These are phyloP conservation scores for Volvox africanus DNA, from an alignment of 139 green algal genomes.

Conservation along the genomic window DNA sequence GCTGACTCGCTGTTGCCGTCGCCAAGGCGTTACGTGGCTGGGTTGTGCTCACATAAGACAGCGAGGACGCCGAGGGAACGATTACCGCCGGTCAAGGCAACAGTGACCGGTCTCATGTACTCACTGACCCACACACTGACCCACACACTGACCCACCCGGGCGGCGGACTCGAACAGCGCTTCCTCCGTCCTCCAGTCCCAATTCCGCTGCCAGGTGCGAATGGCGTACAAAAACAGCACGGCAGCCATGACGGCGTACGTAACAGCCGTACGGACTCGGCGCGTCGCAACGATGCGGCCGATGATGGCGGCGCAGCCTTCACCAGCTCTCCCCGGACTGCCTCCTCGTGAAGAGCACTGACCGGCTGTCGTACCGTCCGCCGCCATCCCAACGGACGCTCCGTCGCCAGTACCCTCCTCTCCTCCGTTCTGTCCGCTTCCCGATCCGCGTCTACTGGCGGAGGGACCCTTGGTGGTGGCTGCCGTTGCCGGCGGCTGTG, in stretches of 20 bases:
- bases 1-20: too few relatives aligned
- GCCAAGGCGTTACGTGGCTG: too few relatives aligned
- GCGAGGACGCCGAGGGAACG: neutral
- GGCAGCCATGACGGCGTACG: constrained; percentile 61
- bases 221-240: constrained; percentile 53
- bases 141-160: constrained; percentile 45
- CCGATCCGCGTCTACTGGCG: too few relatives aligned
- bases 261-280: neutral
- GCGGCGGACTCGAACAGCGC: constrained; percentile 76
- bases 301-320: neutral
- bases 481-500: neutral
- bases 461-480: too few relatives aligned
- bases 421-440: neutral
- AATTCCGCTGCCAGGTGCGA: constrained; percentile 70
- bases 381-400: neutral
- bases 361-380: neutral
- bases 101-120: too few relatives aligned
- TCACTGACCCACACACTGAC: neutral
- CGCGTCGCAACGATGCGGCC: neutral
- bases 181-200: constrained; percentile 82
- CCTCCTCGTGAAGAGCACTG: neutral
- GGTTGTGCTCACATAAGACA: neutral
- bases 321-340: neutral
- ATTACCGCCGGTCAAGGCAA: neutral
- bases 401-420: neutral